Base-by-base conservation (phyloP, 2,329 filamentous ascomycete genomes). In the Periconia sp. region DNA sequence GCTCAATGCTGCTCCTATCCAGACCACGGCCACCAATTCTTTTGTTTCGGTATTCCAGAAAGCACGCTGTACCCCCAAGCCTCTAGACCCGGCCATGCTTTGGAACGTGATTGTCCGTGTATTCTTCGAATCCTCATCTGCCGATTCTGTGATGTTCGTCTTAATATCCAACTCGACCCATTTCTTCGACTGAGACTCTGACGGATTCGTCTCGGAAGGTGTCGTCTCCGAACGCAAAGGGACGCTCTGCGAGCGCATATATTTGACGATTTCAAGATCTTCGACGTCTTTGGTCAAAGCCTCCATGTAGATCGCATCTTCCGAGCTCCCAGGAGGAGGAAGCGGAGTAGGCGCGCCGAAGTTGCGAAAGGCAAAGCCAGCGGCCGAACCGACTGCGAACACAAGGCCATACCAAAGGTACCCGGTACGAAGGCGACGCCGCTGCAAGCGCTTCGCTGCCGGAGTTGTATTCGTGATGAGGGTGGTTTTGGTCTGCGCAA, bases 11-110 rank as follows among this genome's bases (percentile, higher is more conserved):
- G 77, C 71, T 7, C 89, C 90, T 50, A 92, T 80, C 77, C 81
- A 89, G 5, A 92, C 76, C n/a, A 92, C 79, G 47, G 80, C 82
- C 11, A 87, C 75, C 33, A 85, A 70, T 62, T 85, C 82, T 59
- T 84, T 80, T 7, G 85, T 83, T 30, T 71, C 70, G 3, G 75
- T 65, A 66, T 89, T 84, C 77, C 81, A 84, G 66, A 90, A 92
- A 1, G 88, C 74, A 62, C 82, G 80, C 77, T 90, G 82, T 62
- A 73, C 69, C 8, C 75, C 78, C 19, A 80, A 54, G 2, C 74
- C 76, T 49, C 71, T 69, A 31, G 71, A 70, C 9, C 77, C 77
- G 17, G 69, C 67, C 49, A 79, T 44, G 9, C 70, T 56, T 1
- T 70, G 59, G 15, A 67, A 52, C 35, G 74, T 62, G 6, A 66